phyloP scores from a whole-genome alignment of 306 rosid species.

The Trifolium repens region DNA sequence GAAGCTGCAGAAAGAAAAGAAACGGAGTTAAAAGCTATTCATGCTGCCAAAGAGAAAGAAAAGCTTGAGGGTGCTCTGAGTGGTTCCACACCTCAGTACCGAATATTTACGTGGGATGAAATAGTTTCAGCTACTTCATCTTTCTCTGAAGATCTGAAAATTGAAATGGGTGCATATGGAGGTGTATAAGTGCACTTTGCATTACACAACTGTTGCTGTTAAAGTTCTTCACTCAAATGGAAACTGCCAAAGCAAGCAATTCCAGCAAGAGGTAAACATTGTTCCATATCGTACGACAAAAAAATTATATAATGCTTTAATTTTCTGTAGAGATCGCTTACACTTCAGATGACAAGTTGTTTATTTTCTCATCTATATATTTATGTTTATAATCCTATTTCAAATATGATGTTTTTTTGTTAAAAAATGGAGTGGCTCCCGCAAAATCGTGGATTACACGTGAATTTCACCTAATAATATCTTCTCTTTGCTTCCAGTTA shows the following conservation, averaged over 20 bases:
- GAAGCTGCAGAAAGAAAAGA: slow-evolving; percentile 71
- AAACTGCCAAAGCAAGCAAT: slow-evolving; percentile 59
- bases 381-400: too few relatives aligned
- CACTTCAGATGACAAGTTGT: slow-evolving; percentile 5
- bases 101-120: slow-evolving; percentile 79
- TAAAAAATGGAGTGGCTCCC: too few relatives aligned
- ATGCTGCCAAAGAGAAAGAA: slow-evolving; percentile 66
- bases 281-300: slow-evolving; percentile 13
- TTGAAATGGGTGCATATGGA: slow-evolving; percentile 91
- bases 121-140: slow-evolving; percentile 82
- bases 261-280: slow-evolving; percentile 78
- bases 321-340: slow-evolving; percentile 10
- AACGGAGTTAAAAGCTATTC: slow-evolving; percentile 66
- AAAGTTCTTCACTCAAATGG: slow-evolving; percentile 75
- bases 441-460: too few relatives aligned
- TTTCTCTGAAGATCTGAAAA: slow-evolving; percentile 78
- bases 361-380: neutral
- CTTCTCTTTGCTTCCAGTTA: slow-evolving; percentile 61
- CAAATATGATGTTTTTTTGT: too few relatives aligned
- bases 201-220: slow-evolving; percentile 87
- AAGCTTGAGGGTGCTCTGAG: slow-evolving; percentile 74
- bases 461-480: neutral
- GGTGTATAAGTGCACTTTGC: slow-evolving; percentile 77
- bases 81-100: slow-evolving; percentile 62
- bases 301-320: slow-evolving; percentile 4